Evolutionary conservation across 768 basidiomycete genomes (phyloP).

Genomic region (Kondoa subrosea): DNA sequence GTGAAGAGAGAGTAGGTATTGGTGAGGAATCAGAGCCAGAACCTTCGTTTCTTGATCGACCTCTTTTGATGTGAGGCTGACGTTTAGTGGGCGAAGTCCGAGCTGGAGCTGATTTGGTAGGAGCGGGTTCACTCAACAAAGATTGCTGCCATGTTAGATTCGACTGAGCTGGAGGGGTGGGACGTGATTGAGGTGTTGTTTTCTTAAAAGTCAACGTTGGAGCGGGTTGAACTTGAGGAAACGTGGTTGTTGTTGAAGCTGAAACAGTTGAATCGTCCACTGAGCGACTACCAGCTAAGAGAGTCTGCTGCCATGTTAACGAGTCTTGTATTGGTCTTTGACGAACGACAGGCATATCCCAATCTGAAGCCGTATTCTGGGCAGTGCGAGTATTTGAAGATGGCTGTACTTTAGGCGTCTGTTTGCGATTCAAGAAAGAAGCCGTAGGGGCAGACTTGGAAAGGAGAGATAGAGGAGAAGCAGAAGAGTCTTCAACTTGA

Average conservation of each 20-base stretch:
- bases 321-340: conserved; percentile 7
- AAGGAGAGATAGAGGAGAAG: background rate
- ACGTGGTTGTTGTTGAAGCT: background rate
- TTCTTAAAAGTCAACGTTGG: conserved; percentile 2
- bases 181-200: background rate
- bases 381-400: background rate
- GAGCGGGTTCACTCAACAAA: conserved; percentile 4
- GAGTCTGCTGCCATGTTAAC: conserved; percentile 20
- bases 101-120: conserved; percentile 3
- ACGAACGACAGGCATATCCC: conserved; percentile 17
- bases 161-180: background rate
- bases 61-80: conserved; percentile 1
- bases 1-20: conserved; percentile 2
- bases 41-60: conserved; percentile 6
- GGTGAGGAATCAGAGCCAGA: conserved; percentile 5
- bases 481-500: background rate
- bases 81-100: background rate
- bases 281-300: background rate
- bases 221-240: background rate
- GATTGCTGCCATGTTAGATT: conserved; percentile 19
- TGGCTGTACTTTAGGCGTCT: background rate
- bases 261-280: background rate
- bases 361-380: background rate
- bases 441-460: background rate
- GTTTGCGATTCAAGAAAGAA: background rate